Evolutionary conservation across 331 rosid species (phyloP).

Genomic region (Malus hybrid): DNA sequence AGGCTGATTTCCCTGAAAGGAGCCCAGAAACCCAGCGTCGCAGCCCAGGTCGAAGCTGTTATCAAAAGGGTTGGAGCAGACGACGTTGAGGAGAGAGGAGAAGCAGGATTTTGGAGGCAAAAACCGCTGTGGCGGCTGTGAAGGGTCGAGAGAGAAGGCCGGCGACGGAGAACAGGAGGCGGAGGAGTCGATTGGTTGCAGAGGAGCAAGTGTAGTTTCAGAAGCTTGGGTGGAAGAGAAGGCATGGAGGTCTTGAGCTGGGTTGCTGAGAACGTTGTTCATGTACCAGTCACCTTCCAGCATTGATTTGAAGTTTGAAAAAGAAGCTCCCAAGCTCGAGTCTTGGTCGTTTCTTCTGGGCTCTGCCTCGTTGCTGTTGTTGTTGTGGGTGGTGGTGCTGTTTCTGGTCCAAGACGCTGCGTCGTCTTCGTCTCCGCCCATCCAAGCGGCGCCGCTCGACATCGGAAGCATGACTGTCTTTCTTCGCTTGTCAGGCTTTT

Average conservation of each 20-base stretch:
- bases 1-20: constrained; percentile 21
- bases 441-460: constrained; percentile 35
- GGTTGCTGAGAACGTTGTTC: constrained; percentile 22
- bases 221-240: constrained; percentile 10
- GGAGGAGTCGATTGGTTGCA: constrained; percentile 37
- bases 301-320: constrained; percentile 53
- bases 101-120: constrained; percentile 30
- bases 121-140: constrained; percentile 26
- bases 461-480: constrained; percentile 17
- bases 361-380: constrained; percentile 19
- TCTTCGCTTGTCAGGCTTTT: not conserved
- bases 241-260: constrained; percentile 16
- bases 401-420: constrained; percentile 39
- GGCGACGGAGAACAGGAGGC: constrained; percentile 29
- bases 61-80: constrained; percentile 31
- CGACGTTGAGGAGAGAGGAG: constrained; percentile 33
- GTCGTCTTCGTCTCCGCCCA: constrained; percentile 33
- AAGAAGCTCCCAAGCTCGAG: constrained; percentile 29
- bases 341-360: constrained; percentile 11
- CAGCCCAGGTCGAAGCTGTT: constrained; percentile 34
- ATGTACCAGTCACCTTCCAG: constrained; percentile 45
- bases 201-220: constrained; percentile 20
- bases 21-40: constrained; percentile 30
- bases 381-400: no score
- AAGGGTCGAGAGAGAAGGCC: constrained; percentile 23